These are phyloP conservation scores for Beauveria sp. DNA, from an alignment of 2,329 filamentous ascomycete genomes.

Conservation along the genomic window DNA sequence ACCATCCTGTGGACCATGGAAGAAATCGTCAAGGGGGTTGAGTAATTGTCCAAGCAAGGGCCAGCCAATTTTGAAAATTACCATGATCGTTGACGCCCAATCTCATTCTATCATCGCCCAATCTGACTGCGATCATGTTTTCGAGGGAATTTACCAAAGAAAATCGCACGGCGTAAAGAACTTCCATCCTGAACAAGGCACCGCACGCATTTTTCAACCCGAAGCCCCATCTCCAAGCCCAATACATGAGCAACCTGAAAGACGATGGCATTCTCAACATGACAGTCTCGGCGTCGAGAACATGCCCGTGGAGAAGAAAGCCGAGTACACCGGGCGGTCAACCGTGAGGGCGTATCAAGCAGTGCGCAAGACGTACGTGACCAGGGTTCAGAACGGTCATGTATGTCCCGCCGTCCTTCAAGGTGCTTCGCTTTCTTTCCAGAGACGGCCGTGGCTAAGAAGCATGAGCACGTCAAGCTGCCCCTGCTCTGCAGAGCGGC, in stretches of 20 bases:
- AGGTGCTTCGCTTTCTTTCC: background rate
- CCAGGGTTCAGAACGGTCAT: slow-evolving; percentile 48
- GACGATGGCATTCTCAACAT: slow-evolving; percentile 28
- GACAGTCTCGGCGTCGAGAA: slow-evolving; percentile 25
- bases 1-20: background rate
- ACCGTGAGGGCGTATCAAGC: slow-evolving; percentile 38
- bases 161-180: too few relatives aligned
- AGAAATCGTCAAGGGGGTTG: background rate
- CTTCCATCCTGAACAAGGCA: too few relatives aligned
- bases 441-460: background rate
- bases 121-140: background rate
- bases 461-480: slow-evolving; percentile 28
- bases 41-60: background rate
- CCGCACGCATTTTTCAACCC: too few relatives aligned
- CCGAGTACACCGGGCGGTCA: slow-evolving; percentile 35
- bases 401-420: slow-evolving; percentile 25
- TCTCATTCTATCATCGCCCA: background rate
- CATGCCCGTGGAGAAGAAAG: slow-evolving; percentile 19
- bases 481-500: slow-evolving; percentile 26
- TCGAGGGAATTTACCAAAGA: too few relatives aligned
- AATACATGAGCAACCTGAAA: background rate
- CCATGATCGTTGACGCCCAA: background rate
- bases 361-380: slow-evolving; percentile 36
- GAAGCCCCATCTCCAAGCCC: background rate
- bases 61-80: background rate